Percentiles rank a stretch among this genome's conserved stretches.
These are phyloP conservation scores for Pyrus communis DNA, from an alignment of 306 rosid genomes.

Conservation along the genomic window DNA sequence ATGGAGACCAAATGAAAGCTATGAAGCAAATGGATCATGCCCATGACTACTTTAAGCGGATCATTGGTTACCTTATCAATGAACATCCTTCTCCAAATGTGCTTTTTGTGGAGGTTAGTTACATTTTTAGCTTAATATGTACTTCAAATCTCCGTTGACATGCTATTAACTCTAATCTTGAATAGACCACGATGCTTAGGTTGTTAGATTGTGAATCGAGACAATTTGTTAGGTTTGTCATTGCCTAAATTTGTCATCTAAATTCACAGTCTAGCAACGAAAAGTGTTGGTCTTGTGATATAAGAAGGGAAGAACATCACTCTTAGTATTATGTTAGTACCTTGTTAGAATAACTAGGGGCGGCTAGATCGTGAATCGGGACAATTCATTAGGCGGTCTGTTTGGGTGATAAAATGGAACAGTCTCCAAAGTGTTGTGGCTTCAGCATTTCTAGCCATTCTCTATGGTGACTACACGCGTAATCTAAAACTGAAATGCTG, in stretches of 20 bases:
- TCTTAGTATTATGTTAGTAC: neutral
- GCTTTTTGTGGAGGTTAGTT: conserved; percentile 57
- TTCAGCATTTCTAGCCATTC: conserved; percentile 60
- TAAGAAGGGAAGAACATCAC: neutral
- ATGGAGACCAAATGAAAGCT: conserved; percentile 45
- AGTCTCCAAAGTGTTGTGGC: conserved; percentile 51
- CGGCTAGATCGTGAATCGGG: neutral
- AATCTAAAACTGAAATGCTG: conserved; percentile 37
- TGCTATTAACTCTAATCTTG: neutral
- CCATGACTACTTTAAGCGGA: conserved; percentile 45
- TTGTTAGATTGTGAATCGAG: neutral
- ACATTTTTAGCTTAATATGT: no score
- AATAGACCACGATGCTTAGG: neutral
- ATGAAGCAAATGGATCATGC: conserved; percentile 49
- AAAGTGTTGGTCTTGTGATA: neutral
- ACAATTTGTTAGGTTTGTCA: neutral
- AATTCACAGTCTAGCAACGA: neutral
- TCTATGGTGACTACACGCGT: conserved; percentile 63
- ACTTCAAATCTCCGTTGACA: no score
- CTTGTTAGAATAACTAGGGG: neutral
- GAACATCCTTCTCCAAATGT: conserved; percentile 57
- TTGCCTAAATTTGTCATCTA: neutral
- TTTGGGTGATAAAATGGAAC: conserved; percentile 56
- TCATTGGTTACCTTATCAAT: conserved; percentile 58
- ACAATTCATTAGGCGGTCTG: conserved; percentile 32